Evolutionary conservation across 2,329 filamentous ascomycete species (phyloP).

Genomic region (Lachnellula occidentalis): DNA sequence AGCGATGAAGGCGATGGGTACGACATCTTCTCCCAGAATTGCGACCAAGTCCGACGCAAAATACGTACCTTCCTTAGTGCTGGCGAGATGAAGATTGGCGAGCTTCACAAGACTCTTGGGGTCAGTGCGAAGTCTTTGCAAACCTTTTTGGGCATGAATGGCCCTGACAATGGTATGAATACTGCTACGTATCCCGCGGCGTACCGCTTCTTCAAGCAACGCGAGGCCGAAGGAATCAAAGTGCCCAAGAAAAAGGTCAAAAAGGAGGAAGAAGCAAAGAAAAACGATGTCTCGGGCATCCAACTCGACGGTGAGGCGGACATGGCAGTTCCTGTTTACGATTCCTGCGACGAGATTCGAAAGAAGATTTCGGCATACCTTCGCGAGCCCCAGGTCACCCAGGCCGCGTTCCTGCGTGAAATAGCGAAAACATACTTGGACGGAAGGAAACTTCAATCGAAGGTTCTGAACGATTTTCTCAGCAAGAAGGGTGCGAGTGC

Average conservation of each 20-base stretch:
- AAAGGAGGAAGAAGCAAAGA: slow-evolving; percentile 20
- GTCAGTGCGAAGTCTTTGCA: slow-evolving; percentile 33
- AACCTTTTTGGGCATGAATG: slow-evolving; percentile 46
- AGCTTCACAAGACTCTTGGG: slow-evolving; percentile 38
- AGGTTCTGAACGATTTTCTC: slow-evolving; percentile 45
- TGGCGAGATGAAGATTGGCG: slow-evolving; percentile 39
- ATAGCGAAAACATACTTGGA: slow-evolving; percentile 39
- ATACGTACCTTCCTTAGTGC: slow-evolving; percentile 37
- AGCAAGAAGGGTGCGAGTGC: slow-evolving; percentile 41
- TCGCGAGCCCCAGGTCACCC: slow-evolving; percentile 41
- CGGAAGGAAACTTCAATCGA: slow-evolving; percentile 36
- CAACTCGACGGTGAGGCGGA: slow-evolving; percentile 42
- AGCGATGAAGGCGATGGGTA: slow-evolving; percentile 13
- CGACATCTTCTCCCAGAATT: slow-evolving; percentile 16
- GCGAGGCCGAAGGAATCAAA: slow-evolving; percentile 43
- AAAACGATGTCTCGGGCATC: slow-evolving; percentile 38
- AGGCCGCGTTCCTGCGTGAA: slow-evolving; percentile 46
- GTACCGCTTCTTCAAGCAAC: slow-evolving; percentile 43
- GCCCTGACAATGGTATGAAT: slow-evolving; percentile 33
- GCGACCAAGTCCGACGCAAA: slow-evolving; percentile 36
- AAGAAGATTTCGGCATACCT: slow-evolving; percentile 50
- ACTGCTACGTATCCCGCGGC: slow-evolving; percentile 35
- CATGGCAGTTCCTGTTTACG: slow-evolving; percentile 44
- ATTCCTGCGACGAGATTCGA: slow-evolving; percentile 53
- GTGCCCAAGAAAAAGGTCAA: slow-evolving; percentile 33